Base-by-base conservation (phyloP, 148 eudicot genomes). In the Persicaria tinctoria region DNA sequence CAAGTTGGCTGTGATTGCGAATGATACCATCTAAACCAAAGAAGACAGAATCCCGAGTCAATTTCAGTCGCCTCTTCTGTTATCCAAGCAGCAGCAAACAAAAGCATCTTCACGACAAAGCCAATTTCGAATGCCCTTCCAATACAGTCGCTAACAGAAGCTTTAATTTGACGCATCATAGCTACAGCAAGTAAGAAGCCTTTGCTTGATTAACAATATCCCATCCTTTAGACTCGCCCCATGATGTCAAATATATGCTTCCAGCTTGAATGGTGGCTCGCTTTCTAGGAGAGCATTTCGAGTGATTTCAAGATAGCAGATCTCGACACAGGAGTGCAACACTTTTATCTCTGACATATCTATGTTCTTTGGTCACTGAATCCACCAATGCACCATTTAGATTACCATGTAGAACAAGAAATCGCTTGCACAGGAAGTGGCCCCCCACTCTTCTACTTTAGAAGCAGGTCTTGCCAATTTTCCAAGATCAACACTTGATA, bases 251-350 rank as follows among this genome's bases (percentile, higher is more conserved):
- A 95, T 38, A 96, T 90, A 68, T 92, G 96, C 80, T 95, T 94
- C 92, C 92, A 95, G 85, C 99, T 95, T 53, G 76, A 76, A 54
- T 85, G 92, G 75, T 92, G 89, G 84, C 97, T 92, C 92, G 84
- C 97, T 92, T 91, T 93, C 88, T 5, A 82, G 14, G 60, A 83
- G 78, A 79, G 74, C 83, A 82, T 89, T 87, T 23, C 99, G 97
- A 73, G 79, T 86, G 76, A 82, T 78, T 77, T 95, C 99, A 63
- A 92, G 92, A 83, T 87, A 83, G 5, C 93, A 85, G 53, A 95
- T 90, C 51, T 75, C 79, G 16, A 87, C 85, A 84, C 80, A n/a
- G n/a, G n/a, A n/a, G 54, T 46, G 79, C 17, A 78, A 74, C 27
- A 47, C 94, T 92, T 85, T 84, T 83, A 77, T 76, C 80, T 74